These are phyloP conservation scores for Phytopythium litorale DNA, from an alignment of 352 stramenopile species.

Conservation along the genomic window DNA sequence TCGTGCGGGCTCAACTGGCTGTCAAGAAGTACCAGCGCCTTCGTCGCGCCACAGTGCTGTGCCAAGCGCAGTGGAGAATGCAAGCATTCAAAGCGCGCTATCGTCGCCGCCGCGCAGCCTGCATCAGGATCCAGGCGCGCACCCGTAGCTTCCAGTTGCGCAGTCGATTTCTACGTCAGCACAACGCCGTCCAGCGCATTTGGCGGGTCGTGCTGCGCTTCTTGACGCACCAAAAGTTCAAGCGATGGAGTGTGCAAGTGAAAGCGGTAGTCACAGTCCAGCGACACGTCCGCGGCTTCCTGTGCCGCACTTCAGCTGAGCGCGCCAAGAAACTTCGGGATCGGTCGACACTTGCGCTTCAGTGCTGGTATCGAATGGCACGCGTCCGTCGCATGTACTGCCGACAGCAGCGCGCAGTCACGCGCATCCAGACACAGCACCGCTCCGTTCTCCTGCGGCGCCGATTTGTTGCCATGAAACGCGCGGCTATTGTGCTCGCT, in stretches of 20 bases:
- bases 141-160: slow-evolving; percentile 28
- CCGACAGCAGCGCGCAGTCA: slow-evolving; percentile 17
- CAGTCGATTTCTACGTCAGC: slow-evolving; percentile 24
- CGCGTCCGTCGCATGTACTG: slow-evolving; percentile 25
- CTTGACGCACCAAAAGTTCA: slow-evolving; percentile 38
- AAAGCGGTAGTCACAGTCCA: slow-evolving; percentile 42
- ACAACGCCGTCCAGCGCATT: slow-evolving; percentile 27
- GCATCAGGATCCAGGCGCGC: slow-evolving; percentile 29
- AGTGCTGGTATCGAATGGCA: slow-evolving; percentile 63
- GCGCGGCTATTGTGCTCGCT: slow-evolving; percentile 56
- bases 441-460: slow-evolving; percentile 35
- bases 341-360: slow-evolving; percentile 31
- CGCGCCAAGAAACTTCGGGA: slow-evolving; percentile 45
- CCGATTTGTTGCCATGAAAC: slow-evolving; percentile 40
- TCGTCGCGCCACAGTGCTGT: slow-evolving; percentile 25
- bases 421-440: slow-evolving; percentile 47
- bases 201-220: slow-evolving; percentile 33
- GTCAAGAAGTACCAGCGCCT: slow-evolving; percentile 39
- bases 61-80: slow-evolving; percentile 62
- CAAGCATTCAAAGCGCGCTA: slow-evolving; percentile 9
- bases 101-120: slow-evolving; percentile 4
- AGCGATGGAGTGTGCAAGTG: slow-evolving; percentile 25
- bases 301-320: slow-evolving; percentile 58
- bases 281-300: slow-evolving; percentile 41
- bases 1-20: slow-evolving; percentile 31